Percentiles rank a stretch among this genome's conserved stretches.
These are phyloP conservation scores for Dictyostelium capitatum DNA, from an alignment of 78 protist species.

Conservation along the genomic window DNA sequence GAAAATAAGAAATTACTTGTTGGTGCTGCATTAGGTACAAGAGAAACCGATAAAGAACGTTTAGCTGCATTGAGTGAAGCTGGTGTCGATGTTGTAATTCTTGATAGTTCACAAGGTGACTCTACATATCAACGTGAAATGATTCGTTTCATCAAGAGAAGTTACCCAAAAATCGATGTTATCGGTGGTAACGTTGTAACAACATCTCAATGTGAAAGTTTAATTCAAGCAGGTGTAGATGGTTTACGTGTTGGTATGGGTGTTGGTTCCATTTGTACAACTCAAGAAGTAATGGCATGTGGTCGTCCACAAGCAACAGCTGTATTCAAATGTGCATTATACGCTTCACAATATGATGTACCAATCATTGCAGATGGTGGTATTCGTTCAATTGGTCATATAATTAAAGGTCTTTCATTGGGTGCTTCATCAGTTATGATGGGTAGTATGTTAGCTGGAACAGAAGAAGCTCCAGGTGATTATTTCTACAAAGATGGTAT, in stretches of 20 bases:
- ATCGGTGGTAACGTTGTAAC: constrained; percentile 97
- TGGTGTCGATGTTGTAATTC: constrained; percentile 91
- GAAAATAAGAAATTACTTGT: constrained; percentile 84
- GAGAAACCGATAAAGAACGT: constrained; percentile 85
- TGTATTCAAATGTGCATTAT: constrained; percentile 86
- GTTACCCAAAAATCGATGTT: constrained; percentile 73
- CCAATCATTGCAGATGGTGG: constrained; percentile 99
- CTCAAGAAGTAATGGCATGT: constrained; percentile 89
- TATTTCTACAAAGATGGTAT: constrained; percentile 90
- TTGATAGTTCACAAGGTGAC: constrained; percentile 90
- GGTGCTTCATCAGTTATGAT: constrained; percentile 97
- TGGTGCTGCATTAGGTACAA: constrained; percentile 90
- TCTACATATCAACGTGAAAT: constrained; percentile 81
- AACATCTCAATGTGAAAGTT: constrained; percentile 84
- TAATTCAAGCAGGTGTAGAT: constrained; percentile 96
- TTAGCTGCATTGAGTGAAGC: constrained; percentile 67
- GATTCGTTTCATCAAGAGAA: constrained; percentile 64
- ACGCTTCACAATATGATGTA: constrained; percentile 81
- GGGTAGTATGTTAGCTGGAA: constrained; percentile 97
- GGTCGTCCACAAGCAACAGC: constrained; percentile 92
- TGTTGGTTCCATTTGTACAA: constrained; percentile 97
- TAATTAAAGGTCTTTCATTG: constrained; percentile 94
- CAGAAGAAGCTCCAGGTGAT: constrained; percentile 97
- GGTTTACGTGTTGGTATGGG: constrained; percentile 98
- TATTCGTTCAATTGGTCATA: constrained; percentile 92